A percentile compares a stretch with the other conserved stretches of the same genome.
phyloP scores from a whole-genome alignment of 441 rosid species.

The Gossypium davidsonii region DNA sequence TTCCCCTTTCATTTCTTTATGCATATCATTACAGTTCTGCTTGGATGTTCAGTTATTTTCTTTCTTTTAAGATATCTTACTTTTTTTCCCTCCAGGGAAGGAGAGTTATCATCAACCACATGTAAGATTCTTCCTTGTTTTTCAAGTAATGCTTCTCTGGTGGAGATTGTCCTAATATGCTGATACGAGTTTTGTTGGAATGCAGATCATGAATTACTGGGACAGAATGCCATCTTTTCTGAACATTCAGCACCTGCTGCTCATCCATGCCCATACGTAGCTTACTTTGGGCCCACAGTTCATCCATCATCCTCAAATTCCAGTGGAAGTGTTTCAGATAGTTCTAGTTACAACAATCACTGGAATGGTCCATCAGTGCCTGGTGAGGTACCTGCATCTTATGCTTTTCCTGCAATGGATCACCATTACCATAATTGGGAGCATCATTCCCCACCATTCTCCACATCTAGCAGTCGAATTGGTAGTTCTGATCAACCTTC shows the following conservation, averaged over 20 bases:
- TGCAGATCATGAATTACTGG: constrained; percentile 80
- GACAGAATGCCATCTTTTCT: constrained; percentile 70
- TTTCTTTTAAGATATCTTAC: constrained; percentile 2
- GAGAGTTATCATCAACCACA: constrained; percentile 67
- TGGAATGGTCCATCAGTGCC: constrained; percentile 79
- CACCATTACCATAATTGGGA: constrained; percentile 81
- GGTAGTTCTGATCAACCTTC: constrained; percentile 60
- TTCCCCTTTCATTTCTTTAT: not conserved
- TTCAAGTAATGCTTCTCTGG: constrained; percentile 12
- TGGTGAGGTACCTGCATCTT: constrained; percentile 59
- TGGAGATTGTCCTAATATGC: not conserved
- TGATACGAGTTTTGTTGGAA: constrained; percentile 17
- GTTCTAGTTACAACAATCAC: constrained; percentile 55
- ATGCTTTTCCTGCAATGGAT: constrained; percentile 71
- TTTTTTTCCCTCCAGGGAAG: constrained; percentile 53
- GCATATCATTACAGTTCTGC: not conserved
- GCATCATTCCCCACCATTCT: constrained; percentile 64
- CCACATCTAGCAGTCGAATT: constrained; percentile 46
- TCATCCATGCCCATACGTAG: constrained; percentile 83
- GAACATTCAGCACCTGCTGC: constrained; percentile 69
- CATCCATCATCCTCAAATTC: constrained; percentile 78
- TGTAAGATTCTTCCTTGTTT: constrained; percentile 47
- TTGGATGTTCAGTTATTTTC: not conserved
- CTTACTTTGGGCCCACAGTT: constrained; percentile 78
- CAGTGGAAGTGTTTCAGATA: constrained; percentile 58